Conservation (phyloP, 2,329 filamentous ascomycete genomes). For the Pseudogymnoascus sp. region DNA sequence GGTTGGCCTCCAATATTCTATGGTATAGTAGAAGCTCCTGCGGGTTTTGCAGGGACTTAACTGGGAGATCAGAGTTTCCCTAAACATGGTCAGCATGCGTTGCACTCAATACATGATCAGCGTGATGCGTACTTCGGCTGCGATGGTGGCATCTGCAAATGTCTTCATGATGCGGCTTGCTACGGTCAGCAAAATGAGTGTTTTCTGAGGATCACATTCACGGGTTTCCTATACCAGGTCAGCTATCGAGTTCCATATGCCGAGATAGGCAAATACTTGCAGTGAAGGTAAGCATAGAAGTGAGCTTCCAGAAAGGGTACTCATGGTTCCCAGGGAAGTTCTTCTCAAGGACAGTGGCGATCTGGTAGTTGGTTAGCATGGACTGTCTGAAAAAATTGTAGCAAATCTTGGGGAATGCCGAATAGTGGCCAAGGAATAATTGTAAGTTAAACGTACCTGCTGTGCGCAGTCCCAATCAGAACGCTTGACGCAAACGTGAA, state of each 20-base stretch:
- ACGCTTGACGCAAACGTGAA: conserved; percentile 26
- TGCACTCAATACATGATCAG: not conserved
- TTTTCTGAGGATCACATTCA: conserved; percentile 23
- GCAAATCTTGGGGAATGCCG: not conserved
- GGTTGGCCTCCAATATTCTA: conserved; percentile 22
- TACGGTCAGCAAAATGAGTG: conserved; percentile 19
- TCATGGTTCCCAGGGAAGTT: conserved; percentile 26
- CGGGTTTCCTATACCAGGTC: not conserved
- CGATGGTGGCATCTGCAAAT: conserved; percentile 26
- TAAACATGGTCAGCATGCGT: not conserved
- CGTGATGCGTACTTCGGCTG: conserved; percentile 23
- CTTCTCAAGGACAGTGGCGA: conserved; percentile 29
- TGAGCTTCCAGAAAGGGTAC: conserved; percentile 30
- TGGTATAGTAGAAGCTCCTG: conserved; percentile 29
- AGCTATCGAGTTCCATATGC: not conserved
- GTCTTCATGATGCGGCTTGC: conserved; percentile 17
- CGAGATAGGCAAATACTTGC: conserved; percentile 17
- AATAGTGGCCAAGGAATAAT: not conserved
- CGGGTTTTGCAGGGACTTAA: conserved; percentile 28
- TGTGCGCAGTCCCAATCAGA: conserved; percentile 29
- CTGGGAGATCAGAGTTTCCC: conserved; percentile 14
- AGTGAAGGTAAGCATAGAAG: conserved; percentile 27
- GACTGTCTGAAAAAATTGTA: not conserved
- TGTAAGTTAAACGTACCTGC: conserved; percentile 19
- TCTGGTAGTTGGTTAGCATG: conserved; percentile 13